Evolutionary conservation across 2,329 filamentous ascomycete species (phyloP).

Genomic region (Fusarium sterilihyphosum): DNA sequence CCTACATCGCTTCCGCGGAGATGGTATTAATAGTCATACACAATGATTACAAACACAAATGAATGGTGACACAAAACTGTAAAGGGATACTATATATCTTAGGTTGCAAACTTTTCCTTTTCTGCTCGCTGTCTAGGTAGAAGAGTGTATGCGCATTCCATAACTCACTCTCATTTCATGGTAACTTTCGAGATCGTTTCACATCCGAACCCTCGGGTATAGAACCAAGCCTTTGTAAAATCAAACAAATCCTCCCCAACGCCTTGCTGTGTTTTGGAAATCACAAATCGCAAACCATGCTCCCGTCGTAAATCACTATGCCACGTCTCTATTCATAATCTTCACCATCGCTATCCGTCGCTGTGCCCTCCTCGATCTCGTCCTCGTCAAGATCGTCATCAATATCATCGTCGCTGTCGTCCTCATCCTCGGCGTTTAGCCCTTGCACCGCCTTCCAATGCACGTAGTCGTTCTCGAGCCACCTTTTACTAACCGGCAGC

Average conservation of each 20-base stretch:
- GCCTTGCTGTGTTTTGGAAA: constrained; percentile 30
- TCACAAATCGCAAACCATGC: constrained; percentile 9
- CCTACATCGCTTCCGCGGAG: constrained; percentile 19
- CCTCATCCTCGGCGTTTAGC: constrained; percentile 67
- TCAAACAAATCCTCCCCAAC: constrained; percentile 30
- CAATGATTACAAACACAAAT: constrained; percentile 4
- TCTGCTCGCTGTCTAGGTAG: background rate
- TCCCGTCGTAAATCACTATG: background rate
- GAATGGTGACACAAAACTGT: background rate
- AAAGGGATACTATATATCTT: background rate
- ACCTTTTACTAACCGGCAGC: constrained; percentile 84
- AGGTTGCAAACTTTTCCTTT: background rate
- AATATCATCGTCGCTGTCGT: constrained; percentile 64
- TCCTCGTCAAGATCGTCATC: constrained; percentile 61
- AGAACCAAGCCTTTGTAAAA: constrained; percentile 20
- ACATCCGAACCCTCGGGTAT: constrained; percentile 18
- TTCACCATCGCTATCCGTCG: constrained; percentile 59
- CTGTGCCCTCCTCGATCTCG: constrained; percentile 60
- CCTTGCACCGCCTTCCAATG: constrained; percentile 81
- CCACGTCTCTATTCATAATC: constrained; percentile 48
- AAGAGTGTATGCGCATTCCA: background rate
- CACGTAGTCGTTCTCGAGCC: constrained; percentile 87
- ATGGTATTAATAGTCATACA: background rate
- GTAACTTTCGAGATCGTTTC: background rate
- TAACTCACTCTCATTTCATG: constrained; percentile 13